A percentile compares a stretch with the other conserved stretches of the same genome.
phyloP scores from a whole-genome alignment of 2,329 filamentous ascomycete species.

The Didymella sp. region DNA sequence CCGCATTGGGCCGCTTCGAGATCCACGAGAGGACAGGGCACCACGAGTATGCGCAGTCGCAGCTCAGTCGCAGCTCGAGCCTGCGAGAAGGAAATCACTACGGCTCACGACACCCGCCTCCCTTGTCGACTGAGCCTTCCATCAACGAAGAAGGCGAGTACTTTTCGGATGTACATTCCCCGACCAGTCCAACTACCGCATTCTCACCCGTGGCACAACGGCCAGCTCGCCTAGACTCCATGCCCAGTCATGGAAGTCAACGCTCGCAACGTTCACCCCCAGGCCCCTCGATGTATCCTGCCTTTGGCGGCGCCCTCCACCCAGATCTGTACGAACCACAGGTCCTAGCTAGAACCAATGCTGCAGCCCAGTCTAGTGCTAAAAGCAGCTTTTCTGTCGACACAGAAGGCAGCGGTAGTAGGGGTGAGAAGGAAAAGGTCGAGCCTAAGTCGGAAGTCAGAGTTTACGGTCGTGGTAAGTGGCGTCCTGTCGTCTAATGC shows the following conservation, averaged over 20 bases:
- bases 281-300: constrained; percentile 32
- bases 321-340: constrained; percentile 41
- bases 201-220: constrained; percentile 28
- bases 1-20: constrained; percentile 34
- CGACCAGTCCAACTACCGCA: constrained; percentile 31
- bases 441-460: constrained; percentile 58
- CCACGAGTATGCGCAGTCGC: constrained; percentile 27
- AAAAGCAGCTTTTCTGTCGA: constrained; percentile 53
- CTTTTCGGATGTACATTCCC: constrained; percentile 41
- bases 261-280: constrained; percentile 28
- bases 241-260: constrained; percentile 29
- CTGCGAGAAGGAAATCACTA: constrained; percentile 30
- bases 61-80: constrained; percentile 39
- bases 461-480: constrained; percentile 63
- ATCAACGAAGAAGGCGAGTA: constrained; percentile 39
- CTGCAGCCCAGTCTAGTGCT: constrained; percentile 39
- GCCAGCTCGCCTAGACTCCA: constrained; percentile 40
- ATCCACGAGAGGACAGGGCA: constrained; percentile 28
- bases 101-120: constrained; percentile 34
- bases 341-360: constrained; percentile 3
- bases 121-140: constrained; percentile 29
- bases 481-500: not conserved
- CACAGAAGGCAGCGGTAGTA: constrained; percentile 45
- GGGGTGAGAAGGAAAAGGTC: constrained; percentile 54
- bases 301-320: constrained; percentile 32